Evolutionary conservation across 441 rosid species (phyloP).

Genomic region (Arabidopsis hybrid): DNA sequence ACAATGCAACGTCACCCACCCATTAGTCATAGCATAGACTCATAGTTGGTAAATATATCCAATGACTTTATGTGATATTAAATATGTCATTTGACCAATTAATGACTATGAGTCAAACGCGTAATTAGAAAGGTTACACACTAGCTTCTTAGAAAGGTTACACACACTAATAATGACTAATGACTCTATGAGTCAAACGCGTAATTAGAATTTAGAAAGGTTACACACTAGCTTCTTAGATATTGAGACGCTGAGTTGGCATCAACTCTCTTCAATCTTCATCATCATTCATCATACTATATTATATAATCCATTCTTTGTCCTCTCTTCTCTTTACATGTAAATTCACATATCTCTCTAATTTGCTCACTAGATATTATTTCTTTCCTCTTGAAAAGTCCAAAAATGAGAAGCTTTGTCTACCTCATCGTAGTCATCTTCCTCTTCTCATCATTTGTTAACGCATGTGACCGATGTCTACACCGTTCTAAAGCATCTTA

Average conservation of each 20-base stretch:
- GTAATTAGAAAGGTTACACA: too few relatives aligned
- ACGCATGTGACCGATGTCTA: constrained; percentile 82
- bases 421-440: constrained; percentile 48
- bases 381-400: too few relatives aligned
- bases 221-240: not conserved
- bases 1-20: not conserved
- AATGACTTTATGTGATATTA: not conserved
- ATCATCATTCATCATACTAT: not conserved
- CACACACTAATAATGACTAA: not conserved
- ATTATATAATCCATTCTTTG: constrained; percentile 7
- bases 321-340: not conserved
- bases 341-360: not conserved
- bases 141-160: too few relatives aligned
- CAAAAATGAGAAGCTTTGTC: constrained; percentile 20
- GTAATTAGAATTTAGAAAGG: not conserved
- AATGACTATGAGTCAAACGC: too few relatives aligned
- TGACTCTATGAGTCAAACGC: not conserved
- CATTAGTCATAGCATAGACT: too few relatives aligned
- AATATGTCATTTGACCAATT: not conserved
- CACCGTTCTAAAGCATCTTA: constrained; percentile 73
- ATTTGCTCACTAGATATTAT: not conserved
- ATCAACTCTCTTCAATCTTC: not conserved
- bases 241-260: not conserved
- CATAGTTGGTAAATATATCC: not conserved
- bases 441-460: constrained; percentile 49